phyloP scores from a whole-genome alignment of 108 stramenopile species.

The Pelagomonas calceolata region DNA sequence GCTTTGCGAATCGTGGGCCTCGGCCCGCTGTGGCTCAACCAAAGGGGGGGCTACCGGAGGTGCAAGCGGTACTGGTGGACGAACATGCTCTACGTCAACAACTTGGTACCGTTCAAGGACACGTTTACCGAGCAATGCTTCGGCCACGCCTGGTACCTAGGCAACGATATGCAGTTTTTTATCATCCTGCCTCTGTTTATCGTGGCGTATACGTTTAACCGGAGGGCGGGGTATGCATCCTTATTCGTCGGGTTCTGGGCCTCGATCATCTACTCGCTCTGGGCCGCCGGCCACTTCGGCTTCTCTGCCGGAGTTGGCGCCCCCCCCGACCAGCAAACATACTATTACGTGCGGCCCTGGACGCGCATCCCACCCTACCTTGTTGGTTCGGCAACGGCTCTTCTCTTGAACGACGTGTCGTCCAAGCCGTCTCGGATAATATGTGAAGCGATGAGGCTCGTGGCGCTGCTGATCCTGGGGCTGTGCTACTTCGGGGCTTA shows the following conservation, averaged over 20 bases:
- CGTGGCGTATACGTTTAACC: background rate
- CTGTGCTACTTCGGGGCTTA: conserved; percentile 3
- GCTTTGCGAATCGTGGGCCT: conserved; percentile 17
- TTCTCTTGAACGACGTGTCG: background rate
- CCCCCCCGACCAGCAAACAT: background rate
- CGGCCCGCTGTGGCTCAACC: conserved; percentile 25
- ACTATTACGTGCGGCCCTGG: conserved; percentile 29
- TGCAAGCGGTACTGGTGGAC: conserved; percentile 20
- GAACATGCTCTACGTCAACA: conserved; percentile 40
- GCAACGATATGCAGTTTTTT: conserved; percentile 38
- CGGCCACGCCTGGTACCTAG: conserved; percentile 23
- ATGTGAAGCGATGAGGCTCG: background rate
- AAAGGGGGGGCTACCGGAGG: no score
- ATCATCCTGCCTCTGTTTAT: conserved; percentile 16
- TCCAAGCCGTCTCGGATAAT: background rate
- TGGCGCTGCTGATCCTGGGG: background rate
- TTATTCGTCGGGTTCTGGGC: conserved; percentile 18
- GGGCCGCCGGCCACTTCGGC: conserved; percentile 7
- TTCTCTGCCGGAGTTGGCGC: background rate
- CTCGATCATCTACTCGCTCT: background rate
- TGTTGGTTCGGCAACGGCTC: conserved; percentile 23
- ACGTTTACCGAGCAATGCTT: conserved; percentile 8
- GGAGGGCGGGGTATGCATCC: background rate
- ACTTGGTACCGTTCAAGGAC: conserved; percentile 7
- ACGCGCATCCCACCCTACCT: conserved; percentile 28